Conservation (phyloP, 805 yeast species). For the Nakazawaea anatomiae region DNA sequence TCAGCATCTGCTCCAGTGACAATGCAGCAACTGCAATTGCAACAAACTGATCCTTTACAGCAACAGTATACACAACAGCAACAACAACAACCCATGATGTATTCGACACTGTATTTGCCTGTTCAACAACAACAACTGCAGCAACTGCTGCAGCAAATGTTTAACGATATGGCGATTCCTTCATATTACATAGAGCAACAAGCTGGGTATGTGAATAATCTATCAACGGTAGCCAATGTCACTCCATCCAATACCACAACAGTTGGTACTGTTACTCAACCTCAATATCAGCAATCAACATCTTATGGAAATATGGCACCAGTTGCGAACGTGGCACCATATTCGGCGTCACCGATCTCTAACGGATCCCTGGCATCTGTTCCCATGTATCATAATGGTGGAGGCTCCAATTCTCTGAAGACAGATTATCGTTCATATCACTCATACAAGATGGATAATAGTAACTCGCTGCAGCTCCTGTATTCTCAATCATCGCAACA, state of each 20-base stretch:
- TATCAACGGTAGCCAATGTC: background rate
- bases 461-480: no score
- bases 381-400: background rate
- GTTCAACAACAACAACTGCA: constrained; percentile 1
- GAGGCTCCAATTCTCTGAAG: background rate
- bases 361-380: background rate
- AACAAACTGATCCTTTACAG: constrained; percentile 12
- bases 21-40: constrained; percentile 6
- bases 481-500: no score
- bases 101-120: constrained; percentile 7
- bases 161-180: background rate
- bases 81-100: background rate
- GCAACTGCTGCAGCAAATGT: constrained; percentile 4
- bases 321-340: background rate
- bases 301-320: constrained; percentile 12
- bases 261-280: constrained; percentile 10
- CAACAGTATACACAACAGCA: constrained; percentile 6
- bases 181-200: background rate
- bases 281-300: constrained; percentile 12
- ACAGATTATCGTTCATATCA: background rate
- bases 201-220: background rate
- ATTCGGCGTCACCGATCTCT: background rate
- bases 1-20: constrained; percentile 7
- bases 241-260: constrained; percentile 9
- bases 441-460: background rate